Base-by-base conservation (phyloP, 2,329 filamentous ascomycete species). In the Tolypocladium endophyticum region DNA sequence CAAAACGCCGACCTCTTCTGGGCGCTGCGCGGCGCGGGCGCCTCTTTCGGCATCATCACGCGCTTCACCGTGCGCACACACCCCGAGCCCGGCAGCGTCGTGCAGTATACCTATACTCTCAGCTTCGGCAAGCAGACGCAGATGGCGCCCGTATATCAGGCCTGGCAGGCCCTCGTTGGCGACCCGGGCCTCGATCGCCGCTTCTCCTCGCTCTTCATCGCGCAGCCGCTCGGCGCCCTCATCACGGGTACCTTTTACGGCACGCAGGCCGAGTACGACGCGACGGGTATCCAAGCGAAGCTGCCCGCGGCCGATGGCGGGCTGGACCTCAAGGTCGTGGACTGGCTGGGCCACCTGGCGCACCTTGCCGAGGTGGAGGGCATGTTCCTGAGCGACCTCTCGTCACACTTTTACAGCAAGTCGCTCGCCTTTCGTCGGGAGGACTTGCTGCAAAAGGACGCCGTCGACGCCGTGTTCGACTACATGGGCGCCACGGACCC, bases 161-260 rank as follows among this genome's bases (percentile, higher is more conserved):
- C 77, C 18, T 88, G 85, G 86, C 85, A 87, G 62, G 72, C 73
- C 1, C 72, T 87, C 16, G 73, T 84, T 43, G 70, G 76, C 0
- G 79, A 86, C 60, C 79, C 81, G 2, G 67, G 74, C 1, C 74
- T 88, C 4, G 82, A 84, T 62, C 77, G 81, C 47, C 80, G 83
- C 23, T 85, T 87, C 64, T 78, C 81, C 3, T 80, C 78, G 6
- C 76, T 84, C 58, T 80, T 87, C 58, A 75, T 83, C 39, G 72
- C 84, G 53, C 74, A 81, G 39, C 78, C 80, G 28, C 69, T 81
- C 0, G 82, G 82, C 1, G 77, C 78, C 58, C 67, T 85, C 60
- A 81, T 87, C 63, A 81, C 80, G 0, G 84, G 81, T 2, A 84
- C 81, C 0, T 88, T 83, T 65, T 87, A 85, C 65, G 85, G 85